Evolutionary conservation across 1,284 basidiomycete species (phyloP).

Genomic region (Ustilago loliicola): DNA sequence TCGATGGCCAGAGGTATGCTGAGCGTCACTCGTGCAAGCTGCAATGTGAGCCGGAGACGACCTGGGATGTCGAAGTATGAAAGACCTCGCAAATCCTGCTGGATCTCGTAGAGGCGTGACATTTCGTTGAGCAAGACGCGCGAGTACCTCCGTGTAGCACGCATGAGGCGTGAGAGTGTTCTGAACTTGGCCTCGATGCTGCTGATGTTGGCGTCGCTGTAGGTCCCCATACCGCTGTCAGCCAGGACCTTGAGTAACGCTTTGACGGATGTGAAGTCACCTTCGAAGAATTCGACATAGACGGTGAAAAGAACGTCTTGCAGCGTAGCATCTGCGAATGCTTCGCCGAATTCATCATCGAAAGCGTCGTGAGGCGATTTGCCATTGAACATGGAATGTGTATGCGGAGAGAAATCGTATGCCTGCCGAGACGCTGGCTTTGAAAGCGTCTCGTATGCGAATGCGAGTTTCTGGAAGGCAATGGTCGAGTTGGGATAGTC

Average conservation of each 20-base stretch:
- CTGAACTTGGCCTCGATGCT: slow-evolving; percentile 70
- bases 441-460: slow-evolving; percentile 84
- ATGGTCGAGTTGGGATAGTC: slow-evolving; percentile 79
- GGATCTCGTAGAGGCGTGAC: slow-evolving; percentile 81
- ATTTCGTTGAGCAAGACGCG: slow-evolving; percentile 81
- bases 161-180: slow-evolving; percentile 67
- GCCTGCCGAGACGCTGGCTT: slow-evolving; percentile 78
- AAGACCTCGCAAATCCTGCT: slow-evolving; percentile 80
- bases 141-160: slow-evolving; percentile 81
- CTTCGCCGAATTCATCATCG: slow-evolving; percentile 54
- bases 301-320: slow-evolving; percentile 80
- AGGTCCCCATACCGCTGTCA: slow-evolving; percentile 61
- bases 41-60: slow-evolving; percentile 81
- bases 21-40: slow-evolving; percentile 83
- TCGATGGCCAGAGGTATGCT: slow-evolving; percentile 83
- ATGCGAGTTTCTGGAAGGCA: slow-evolving; percentile 86
- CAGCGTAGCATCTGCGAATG: slow-evolving; percentile 71
- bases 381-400: slow-evolving; percentile 52
- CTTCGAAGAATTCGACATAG: slow-evolving; percentile 84
- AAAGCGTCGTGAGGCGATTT: slow-evolving; percentile 47
- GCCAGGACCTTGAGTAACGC: slow-evolving; percentile 74
- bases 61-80: slow-evolving; percentile 82
- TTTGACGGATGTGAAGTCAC: slow-evolving; percentile 75
- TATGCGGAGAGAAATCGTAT: slow-evolving; percentile 76
- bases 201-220: slow-evolving; percentile 70